phyloP scores from a whole-genome alignment of 352 stramenopile species.

The Globisporangium spiculum region DNA sequence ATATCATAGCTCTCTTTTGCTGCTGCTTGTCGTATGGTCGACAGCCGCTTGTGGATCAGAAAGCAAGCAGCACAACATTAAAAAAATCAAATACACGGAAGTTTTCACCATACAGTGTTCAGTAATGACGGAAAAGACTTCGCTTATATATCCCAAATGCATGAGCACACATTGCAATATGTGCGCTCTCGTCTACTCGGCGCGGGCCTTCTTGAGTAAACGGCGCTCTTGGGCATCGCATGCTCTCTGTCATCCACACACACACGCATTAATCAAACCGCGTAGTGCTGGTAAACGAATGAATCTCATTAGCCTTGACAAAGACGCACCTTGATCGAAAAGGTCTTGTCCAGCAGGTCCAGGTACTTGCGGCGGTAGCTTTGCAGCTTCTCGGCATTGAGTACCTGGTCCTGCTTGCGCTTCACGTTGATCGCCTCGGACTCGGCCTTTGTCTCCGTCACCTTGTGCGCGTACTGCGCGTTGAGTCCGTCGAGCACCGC shows the following conservation, averaged over 20 bases:
- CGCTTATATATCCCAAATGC: slow-evolving; percentile 1
- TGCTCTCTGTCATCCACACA: slow-evolving; percentile 20
- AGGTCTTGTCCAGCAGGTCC: slow-evolving; percentile 66
- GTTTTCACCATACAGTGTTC: neutral
- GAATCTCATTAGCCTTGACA: neutral
- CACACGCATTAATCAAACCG: neutral
- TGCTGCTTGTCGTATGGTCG: neutral
- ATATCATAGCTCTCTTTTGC: slow-evolving; percentile 4
- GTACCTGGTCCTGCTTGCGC: slow-evolving; percentile 65
- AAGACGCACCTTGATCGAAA: slow-evolving; percentile 42
- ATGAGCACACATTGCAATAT: neutral
- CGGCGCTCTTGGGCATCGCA: slow-evolving; percentile 25
- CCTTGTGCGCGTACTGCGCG: slow-evolving; percentile 41
- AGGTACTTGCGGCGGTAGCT: slow-evolving; percentile 54
- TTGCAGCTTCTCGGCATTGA: slow-evolving; percentile 61
- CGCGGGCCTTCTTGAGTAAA: slow-evolving; percentile 20
- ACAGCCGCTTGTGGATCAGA: neutral
- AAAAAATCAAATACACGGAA: slow-evolving; percentile 1
- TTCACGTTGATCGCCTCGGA: slow-evolving; percentile 57
- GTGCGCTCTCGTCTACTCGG: slow-evolving; percentile 7
- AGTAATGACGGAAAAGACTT: neutral
- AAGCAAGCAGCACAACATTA: neutral
- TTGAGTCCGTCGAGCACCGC: slow-evolving; percentile 67
- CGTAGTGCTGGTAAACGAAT: neutral
- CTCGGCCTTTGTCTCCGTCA: slow-evolving; percentile 34